Percentiles rank a stretch among this genome's conserved stretches.
phyloP scores from a whole-genome alignment of 2,329 filamentous ascomycete genomes.

The Penicillium sp. region DNA sequence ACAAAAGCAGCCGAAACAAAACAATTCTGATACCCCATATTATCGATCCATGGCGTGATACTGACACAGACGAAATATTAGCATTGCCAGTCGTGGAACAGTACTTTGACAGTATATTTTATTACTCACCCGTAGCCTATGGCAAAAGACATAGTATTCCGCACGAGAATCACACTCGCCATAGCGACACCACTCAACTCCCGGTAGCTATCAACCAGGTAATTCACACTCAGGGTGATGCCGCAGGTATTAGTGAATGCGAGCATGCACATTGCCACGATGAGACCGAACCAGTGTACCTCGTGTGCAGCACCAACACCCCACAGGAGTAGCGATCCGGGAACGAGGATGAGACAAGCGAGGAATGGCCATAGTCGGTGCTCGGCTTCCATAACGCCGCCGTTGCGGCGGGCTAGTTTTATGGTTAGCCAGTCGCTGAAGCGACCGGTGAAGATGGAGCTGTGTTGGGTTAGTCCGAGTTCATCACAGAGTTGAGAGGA shows the following conservation, averaged over 20 bases:
- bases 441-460: constrained; percentile 47
- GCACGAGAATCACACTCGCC: constrained; percentile 53
- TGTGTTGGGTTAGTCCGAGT: constrained; percentile 19
- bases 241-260: constrained; percentile 48
- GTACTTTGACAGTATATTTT: neutral
- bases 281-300: constrained; percentile 51
- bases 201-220: constrained; percentile 50
- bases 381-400: constrained; percentile 51
- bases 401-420: constrained; percentile 48
- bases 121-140: constrained; percentile 49
- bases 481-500: neutral
- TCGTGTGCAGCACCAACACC: constrained; percentile 52
- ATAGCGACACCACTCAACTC: constrained; percentile 50
- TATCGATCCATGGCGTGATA: constrained; percentile 55
- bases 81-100: neutral
- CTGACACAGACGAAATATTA: constrained; percentile 27
- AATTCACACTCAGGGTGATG: constrained; percentile 48
- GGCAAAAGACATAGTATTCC: constrained; percentile 57
- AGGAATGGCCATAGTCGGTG: constrained; percentile 50
- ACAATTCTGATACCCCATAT: constrained; percentile 54
- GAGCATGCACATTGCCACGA: constrained; percentile 52
- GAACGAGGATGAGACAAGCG: constrained; percentile 44
- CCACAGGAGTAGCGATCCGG: constrained; percentile 45
- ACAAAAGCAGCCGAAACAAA: constrained; percentile 52
- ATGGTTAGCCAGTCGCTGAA: constrained; percentile 50